Base-by-base conservation (phyloP, 1,284 basidiomycete species). In the Trichosporon sp. region DNA sequence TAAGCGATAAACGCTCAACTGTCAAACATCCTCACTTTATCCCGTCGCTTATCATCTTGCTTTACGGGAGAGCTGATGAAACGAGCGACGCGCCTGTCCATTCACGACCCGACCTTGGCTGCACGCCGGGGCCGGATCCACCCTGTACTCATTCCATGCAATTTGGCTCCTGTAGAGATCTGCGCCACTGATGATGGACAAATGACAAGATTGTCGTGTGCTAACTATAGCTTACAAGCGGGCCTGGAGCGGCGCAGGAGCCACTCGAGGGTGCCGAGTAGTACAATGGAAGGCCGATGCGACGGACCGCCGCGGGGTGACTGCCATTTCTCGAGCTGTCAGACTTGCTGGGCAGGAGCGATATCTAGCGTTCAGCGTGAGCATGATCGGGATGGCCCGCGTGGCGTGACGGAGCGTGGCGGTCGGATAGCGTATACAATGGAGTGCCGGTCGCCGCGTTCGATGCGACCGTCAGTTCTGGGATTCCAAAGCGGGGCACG, bases 1-100 rank as follows among this genome's bases (percentile, higher is more conserved):
- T 23, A 80, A 78, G 72, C 73, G 76, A n/a, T 59, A 61, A 54
- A 4, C 49, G 5, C 16, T 3, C 14, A 9, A 4, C 16, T 5
- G 9, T 27, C 6, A 16, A 27, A 4, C 14, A 49, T n/a, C n/a
- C n/a, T n/a, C n/a, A 1, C 16, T 16, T 4, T n/a, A 54, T 16
- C 16, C 49, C 31, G 49, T 29, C 49, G 29, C 14, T 16, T 13
- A 16, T 54, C 40, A 19, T 21, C 5, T 10, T 10, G 16, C n/a
- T n/a, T n/a, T n/a, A n/a, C 16, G 4, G 40, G 16, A 16, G 16
- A 9, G 16, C n/a, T 21, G 8, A n/a, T n/a, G n/a, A n/a, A 13
- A 16, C 34, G n/a, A 37, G 25, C 25, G 49, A 29, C 49, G 16
- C 19, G 25, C 10, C 25, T 29, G 25, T 31, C 19, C 49, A 54